Evolutionary conservation across 495 filamentous ascomycete genomes (phyloP), one percentile per base, ranked within the genome.

Genomic region (Penicillium atrosanguineum): DNA sequence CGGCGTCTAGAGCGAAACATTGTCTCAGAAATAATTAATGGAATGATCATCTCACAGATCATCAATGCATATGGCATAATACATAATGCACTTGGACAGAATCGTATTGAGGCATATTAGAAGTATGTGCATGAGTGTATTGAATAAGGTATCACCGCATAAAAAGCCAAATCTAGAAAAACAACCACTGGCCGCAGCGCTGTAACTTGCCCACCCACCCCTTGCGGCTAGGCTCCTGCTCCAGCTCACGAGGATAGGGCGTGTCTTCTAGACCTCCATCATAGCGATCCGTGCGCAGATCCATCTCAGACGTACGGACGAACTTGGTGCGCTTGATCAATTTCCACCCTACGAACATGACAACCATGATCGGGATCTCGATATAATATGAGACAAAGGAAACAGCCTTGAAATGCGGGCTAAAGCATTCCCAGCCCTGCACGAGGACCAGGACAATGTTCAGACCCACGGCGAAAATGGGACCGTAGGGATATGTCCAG

Each of bases 371-470:
- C 0, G 76, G 71, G 41, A 81, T 63, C 53, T 81, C 78, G 28
- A 81, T 65, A 28, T 81, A 81, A 20, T 69, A 76, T 7, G 71
- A 76, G 29, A 83, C 73, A 62, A 83, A 83, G 48, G 77, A 69
- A 8, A 82, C 76, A 1, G 55, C 60, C 28, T 68, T 61, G 55
- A 82, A 83, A n/a, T 44, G 61, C 2, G 78, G 79, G 37, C 75
- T 80, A 62, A 83, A 83, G 46, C 72, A 76, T 25, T 69, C 75
- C 82, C 83, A 85, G 12, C 83, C 83, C 57, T 85, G 83, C 0
- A 85, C 76, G 8, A 84, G 72, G 25, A 85, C 73, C 7, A 85
- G 73, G 25, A 85, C 72, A 9, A 54, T 64, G 52, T 84, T 84
- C 6, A 84, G 69, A 4, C 76, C 51, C 14, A 83, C 60, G 9